These are phyloP conservation scores for Clonostachys solani DNA, from an alignment of 2,329 filamentous ascomycete species.

Conservation along the genomic window DNA sequence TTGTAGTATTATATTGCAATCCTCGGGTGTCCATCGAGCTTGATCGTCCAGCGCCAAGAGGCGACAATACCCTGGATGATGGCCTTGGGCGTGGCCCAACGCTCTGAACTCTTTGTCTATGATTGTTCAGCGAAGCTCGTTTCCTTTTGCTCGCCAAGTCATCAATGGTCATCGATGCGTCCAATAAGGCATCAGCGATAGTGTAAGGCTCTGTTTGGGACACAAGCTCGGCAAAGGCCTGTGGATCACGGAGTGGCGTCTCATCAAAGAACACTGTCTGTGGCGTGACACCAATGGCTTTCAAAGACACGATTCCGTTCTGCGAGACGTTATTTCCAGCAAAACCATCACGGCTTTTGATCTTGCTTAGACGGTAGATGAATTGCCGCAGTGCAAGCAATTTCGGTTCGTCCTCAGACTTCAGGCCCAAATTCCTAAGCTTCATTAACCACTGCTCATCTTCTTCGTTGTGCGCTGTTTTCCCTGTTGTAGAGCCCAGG, in stretches of 20 bases:
- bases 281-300: conserved; percentile 71
- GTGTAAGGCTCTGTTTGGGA: conserved; percentile 55
- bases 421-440: conserved; percentile 78
- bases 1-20: conserved; percentile 7
- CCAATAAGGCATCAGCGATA: conserved; percentile 84
- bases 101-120: conserved; percentile 37
- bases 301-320: conserved; percentile 60
- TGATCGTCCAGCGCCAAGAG: conserved; percentile 16
- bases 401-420: conserved; percentile 82
- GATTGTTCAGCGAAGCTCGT: conserved; percentile 45
- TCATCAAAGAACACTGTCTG: conserved; percentile 94
- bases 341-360: conserved; percentile 54
- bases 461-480: conserved; percentile 76
- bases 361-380: conserved; percentile 79
- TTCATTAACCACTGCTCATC: conserved; percentile 91
- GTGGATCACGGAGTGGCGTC: conserved; percentile 45
- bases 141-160: conserved; percentile 54
- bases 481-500: conserved; percentile 53
- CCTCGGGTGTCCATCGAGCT: conserved; percentile 26
- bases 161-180: conserved; percentile 86
- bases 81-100: conserved; percentile 20
- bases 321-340: conserved; percentile 11
- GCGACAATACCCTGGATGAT: conserved; percentile 21
- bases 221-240: conserved; percentile 20
- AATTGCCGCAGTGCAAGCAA: conserved; percentile 83